Percentiles rank a stretch among this genome's conserved stretches.
Conservation (phyloP, 2,329 filamentous ascomycete species). For the Cytospora mali region DNA sequence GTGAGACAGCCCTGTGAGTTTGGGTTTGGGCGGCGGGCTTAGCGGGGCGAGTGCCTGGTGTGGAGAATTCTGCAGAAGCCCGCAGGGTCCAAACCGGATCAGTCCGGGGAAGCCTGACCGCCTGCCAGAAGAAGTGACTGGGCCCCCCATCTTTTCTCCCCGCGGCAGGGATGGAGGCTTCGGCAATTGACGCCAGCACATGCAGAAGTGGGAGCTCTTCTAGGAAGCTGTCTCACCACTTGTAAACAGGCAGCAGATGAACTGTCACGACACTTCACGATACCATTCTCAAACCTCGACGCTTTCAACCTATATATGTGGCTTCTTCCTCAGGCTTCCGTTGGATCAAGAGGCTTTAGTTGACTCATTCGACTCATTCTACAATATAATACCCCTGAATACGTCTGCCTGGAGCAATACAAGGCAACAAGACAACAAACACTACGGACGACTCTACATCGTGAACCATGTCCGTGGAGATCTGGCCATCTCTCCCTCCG, state of each 20-base stretch:
- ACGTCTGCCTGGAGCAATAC: constrained; percentile 35
- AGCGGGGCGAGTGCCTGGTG: background rate
- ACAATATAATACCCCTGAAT: background rate
- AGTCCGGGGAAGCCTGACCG: background rate
- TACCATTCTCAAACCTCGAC: too few species aligned
- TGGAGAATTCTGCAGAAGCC: background rate
- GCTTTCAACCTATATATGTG: too few species aligned
- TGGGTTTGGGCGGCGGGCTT: background rate
- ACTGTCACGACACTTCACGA: too few species aligned
- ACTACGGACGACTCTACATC: background rate
- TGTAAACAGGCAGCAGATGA: background rate
- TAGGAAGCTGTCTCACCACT: too few species aligned
- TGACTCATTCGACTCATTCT: background rate
- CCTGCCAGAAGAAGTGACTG: background rate
- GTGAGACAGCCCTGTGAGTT: background rate
- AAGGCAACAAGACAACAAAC: constrained; percentile 4
- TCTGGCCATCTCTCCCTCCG: constrained; percentile 59
- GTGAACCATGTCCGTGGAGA: constrained; percentile 56
- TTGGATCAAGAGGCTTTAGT: background rate
- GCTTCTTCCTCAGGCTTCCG: constrained; percentile 10
- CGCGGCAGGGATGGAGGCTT: background rate
- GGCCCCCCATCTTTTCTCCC: background rate
- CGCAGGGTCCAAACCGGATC: background rate
- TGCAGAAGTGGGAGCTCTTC: too few species aligned
- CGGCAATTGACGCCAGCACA: constrained; percentile 1